These are phyloP conservation scores for Favolaschia claudopus DNA, from an alignment of 768 basidiomycete genomes.

Conservation along the genomic window DNA sequence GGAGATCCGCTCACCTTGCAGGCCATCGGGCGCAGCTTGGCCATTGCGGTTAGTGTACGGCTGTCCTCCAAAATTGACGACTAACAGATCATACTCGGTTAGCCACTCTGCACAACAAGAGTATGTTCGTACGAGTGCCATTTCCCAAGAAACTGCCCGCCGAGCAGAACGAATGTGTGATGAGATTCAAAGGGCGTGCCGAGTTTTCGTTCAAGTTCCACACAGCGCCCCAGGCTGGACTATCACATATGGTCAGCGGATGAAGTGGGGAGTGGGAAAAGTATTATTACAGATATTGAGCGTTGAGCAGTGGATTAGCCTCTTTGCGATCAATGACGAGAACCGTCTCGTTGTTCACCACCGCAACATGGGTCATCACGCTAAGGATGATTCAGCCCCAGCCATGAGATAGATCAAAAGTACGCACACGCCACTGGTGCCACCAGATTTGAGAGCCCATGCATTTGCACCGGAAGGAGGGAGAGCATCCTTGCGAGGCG, in stretches of 20 bases:
- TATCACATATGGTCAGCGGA: too few species aligned
- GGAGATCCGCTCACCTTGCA: conserved; percentile 1
- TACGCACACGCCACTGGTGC: conserved; percentile 20
- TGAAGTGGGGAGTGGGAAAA: too few species aligned
- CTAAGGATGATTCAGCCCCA: background rate
- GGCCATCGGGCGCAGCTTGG: conserved; percentile 16
- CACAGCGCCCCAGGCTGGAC: conserved; percentile 20
- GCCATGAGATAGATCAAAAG: background rate
- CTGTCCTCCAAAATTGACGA: conserved; percentile 19
- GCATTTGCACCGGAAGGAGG: conserved; percentile 11
- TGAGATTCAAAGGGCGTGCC: conserved; percentile 2
- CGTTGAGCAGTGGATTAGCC: conserved; percentile 15
- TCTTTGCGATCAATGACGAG: conserved; percentile 24
- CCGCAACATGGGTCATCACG: conserved; percentile 22
- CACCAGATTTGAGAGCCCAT: conserved; percentile 15
- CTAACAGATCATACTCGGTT: background rate
- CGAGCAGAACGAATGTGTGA: conserved; percentile 21
- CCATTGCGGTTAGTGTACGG: conserved; percentile 14
- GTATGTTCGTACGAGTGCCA: conserved; percentile 43
- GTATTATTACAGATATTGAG: background rate
- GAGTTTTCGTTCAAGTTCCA: conserved; percentile 15
- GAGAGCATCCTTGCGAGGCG: background rate
- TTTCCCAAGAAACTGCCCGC: conserved; percentile 49
- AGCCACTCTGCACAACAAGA: too few species aligned
- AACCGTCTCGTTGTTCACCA: conserved; percentile 17